A percentile compares a stretch with the other conserved stretches of the same genome.
These are phyloP conservation scores for Ceratocystiopsis sp. DNA, from an alignment of 2,329 filamentous ascomycete genomes.

Conservation along the genomic window DNA sequence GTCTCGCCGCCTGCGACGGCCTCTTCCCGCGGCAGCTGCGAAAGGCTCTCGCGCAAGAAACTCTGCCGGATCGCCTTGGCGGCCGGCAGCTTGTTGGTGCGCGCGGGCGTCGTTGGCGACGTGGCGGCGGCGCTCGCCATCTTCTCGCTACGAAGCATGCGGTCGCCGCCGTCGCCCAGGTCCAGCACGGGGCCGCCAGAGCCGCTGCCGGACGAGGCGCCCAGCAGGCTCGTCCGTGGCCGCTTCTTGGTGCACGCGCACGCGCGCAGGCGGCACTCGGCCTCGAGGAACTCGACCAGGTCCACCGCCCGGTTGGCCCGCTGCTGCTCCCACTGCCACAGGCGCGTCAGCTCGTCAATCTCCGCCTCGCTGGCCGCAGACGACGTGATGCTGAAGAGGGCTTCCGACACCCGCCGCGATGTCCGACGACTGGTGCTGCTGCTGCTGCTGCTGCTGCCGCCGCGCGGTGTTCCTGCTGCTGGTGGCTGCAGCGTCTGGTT, in stretches of 20 bases:
- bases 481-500: background rate
- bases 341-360: slow-evolving; percentile 35
- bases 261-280: slow-evolving; percentile 53
- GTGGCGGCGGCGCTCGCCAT: slow-evolving; percentile 8
- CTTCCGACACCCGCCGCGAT: slow-evolving; percentile 25
- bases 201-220: background rate
- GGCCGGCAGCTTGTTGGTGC: slow-evolving; percentile 11
- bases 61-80: slow-evolving; percentile 20
- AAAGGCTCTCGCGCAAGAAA: slow-evolving; percentile 5
- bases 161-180: slow-evolving; percentile 25
- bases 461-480: slow-evolving; percentile 43
- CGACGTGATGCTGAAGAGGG: slow-evolving; percentile 32
- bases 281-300: slow-evolving; percentile 57
- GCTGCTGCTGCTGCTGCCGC: slow-evolving; percentile 35
- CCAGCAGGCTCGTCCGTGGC: slow-evolving; percentile 14
- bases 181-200: slow-evolving; percentile 11
- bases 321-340: slow-evolving; percentile 40
- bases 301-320: slow-evolving; percentile 54
- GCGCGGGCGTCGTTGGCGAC: slow-evolving; percentile 1
- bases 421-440: slow-evolving; percentile 31
- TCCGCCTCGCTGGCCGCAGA: slow-evolving; percentile 40
- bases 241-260: slow-evolving; percentile 40
- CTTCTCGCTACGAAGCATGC: slow-evolving; percentile 24
- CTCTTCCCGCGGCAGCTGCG: too few relatives aligned
- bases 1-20: background rate